Evolutionary conservation across 1,139 yeast genomes (phyloP), one percentile per base, ranked within the genome.

Genomic region (Kodamaea sp.): DNA sequence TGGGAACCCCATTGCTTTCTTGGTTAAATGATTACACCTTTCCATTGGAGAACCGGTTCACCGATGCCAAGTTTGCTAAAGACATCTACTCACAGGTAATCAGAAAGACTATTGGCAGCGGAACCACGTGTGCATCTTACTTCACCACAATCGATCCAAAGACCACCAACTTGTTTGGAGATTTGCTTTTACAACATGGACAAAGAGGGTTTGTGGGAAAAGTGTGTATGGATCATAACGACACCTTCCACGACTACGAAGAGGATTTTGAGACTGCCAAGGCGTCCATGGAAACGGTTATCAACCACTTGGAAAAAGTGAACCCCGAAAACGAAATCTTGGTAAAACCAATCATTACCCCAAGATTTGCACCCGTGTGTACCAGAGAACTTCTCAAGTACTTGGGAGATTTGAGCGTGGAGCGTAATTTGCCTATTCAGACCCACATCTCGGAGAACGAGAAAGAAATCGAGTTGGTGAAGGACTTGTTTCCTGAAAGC

Each of bases 281-380:
- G 32, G 47, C 59, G n/a, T 75, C 83, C 5, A 82, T 84, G 48
- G 50, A 69, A 14, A 63, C 69, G 10, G 77, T 89, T 4, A 71
- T 84, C 7, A 63, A 73, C 4, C 80, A 83, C 53, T 68, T 88
- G 28, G 59, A 66, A 12, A 42, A 51, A 9, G 54, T 67, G 32
- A 83, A 83, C 43, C 83, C 89, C 0, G 46, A 49, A 1, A 60
- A 66, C 12, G 75, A 73, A 28, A 36, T 61, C 5, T 69, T 86
- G 29, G 60, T 68, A n/a, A 65, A 71, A 30, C 95, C 97, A 0
- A 80, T 90, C 16, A 52, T 92, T 5, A 92, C 98, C 0, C 98
- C 98, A 4, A 66, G 98, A 41, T 92, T 92, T 66, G 98, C 97
- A 0, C 96, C 96, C 1, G 78, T 88, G 13, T 92, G 97, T 53